phyloP scores from a whole-genome alignment of 768 basidiomycete species.

The Mycena alexandri region DNA sequence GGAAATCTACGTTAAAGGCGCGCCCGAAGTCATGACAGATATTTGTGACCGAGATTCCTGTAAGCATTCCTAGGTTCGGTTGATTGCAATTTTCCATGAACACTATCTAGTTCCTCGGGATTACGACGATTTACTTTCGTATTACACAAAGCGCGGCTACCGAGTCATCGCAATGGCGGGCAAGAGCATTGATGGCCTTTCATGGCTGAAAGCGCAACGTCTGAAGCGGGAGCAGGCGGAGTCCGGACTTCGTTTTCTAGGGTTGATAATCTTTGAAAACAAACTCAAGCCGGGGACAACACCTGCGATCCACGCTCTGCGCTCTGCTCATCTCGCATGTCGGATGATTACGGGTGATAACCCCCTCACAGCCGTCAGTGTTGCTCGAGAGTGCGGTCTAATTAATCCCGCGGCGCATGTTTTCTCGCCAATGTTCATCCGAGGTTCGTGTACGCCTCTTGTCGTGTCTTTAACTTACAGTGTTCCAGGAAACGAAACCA shows the following conservation, averaged over 20 bases:
- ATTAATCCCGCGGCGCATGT: slow-evolving; percentile 91
- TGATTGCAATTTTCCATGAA: slow-evolving; percentile 5
- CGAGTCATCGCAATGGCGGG: slow-evolving; percentile 98
- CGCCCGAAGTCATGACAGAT: slow-evolving; percentile 96
- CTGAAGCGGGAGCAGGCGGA: slow-evolving; percentile 98
- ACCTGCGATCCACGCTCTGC: slow-evolving; percentile 89
- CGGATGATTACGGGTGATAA: slow-evolving; percentile 99
- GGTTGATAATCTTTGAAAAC: slow-evolving; percentile 98
- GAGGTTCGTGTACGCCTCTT: slow-evolving; percentile 60
- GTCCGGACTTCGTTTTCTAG: slow-evolving; percentile 89
- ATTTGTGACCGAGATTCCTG: slow-evolving; percentile 95
- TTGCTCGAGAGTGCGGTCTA: slow-evolving; percentile 92
- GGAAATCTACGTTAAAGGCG: slow-evolving; percentile 99
- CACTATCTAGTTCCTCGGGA: slow-evolving; percentile 85
- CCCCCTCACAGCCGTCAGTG: slow-evolving; percentile 94
- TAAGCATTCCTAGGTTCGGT: slow-evolving; percentile 55
- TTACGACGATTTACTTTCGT: slow-evolving; percentile 95
- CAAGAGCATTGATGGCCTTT: slow-evolving; percentile 91
- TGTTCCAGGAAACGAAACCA: slow-evolving; percentile 64
- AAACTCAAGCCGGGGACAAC: slow-evolving; percentile 94
- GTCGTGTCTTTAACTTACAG: slow-evolving; percentile 7
- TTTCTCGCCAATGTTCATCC: slow-evolving; percentile 83
- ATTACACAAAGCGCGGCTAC: slow-evolving; percentile 97
- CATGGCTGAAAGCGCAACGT: slow-evolving; percentile 97
- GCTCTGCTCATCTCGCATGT: slow-evolving; percentile 91